Evolutionary conservation across 1,284 basidiomycete genomes (phyloP).

Genomic region (Cutaneotrichosporon cyanovorans): DNA sequence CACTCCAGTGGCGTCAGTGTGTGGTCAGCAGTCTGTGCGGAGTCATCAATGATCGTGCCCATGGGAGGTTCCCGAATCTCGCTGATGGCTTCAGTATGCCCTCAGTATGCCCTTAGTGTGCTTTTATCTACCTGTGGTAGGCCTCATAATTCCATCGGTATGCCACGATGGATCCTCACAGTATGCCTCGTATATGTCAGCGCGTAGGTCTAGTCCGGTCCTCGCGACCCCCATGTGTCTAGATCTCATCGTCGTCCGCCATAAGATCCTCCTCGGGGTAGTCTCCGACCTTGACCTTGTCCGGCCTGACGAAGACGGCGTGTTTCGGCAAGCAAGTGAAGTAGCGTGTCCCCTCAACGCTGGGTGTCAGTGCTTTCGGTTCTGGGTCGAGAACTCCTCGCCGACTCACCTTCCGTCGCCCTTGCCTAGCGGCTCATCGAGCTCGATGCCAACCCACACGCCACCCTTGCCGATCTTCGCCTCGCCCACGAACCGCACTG

Average conservation of each 20-base stretch:
- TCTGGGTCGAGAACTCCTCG: too few species aligned
- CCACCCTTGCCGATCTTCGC: constrained; percentile 62
- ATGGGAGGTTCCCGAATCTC: too few species aligned
- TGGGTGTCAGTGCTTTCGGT: too few species aligned
- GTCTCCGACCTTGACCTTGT: constrained; percentile 75
- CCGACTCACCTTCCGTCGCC: constrained; percentile 84
- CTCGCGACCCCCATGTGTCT: constrained; percentile 11
- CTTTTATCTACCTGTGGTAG: too few species aligned
- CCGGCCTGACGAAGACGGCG: constrained; percentile 80
- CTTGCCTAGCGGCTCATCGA: constrained; percentile 93
- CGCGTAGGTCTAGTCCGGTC: background rate
- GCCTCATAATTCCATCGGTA: too few species aligned
- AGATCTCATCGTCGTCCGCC: constrained; percentile 67
- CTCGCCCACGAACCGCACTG: constrained; percentile 72
- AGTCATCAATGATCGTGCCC: too few species aligned
- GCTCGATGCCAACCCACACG: constrained; percentile 86
- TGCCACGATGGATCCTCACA: too few species aligned
- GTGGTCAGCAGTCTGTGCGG: too few species aligned
- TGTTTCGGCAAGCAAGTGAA: constrained; percentile 70
- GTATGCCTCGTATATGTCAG: too few species aligned
- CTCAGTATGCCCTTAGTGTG: background rate
- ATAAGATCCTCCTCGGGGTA: constrained; percentile 71
- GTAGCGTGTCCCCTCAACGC: constrained; percentile 76
- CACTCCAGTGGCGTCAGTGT: too few species aligned
- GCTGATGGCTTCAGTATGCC: too few species aligned